Base-by-base conservation (phyloP, 495 filamentous ascomycete genomes). In the Aspergillus nanangensis region DNA sequence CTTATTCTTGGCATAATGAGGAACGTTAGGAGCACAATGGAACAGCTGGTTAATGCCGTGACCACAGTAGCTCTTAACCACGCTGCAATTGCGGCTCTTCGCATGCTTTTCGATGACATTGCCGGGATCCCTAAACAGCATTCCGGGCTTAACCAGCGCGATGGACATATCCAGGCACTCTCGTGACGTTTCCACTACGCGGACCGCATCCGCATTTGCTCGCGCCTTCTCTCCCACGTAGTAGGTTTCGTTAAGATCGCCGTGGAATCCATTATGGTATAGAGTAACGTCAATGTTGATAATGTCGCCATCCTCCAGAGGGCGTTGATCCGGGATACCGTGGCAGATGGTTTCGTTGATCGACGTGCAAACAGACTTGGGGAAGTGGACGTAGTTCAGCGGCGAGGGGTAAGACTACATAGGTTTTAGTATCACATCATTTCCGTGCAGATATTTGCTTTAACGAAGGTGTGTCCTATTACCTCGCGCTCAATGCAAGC, bases 351-450 rank as follows among this genome's bases (percentile, higher is more conserved):
- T 84, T 68, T 99, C 93, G 72, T 99, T 99, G 48, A 86, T 60
- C 2, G 90, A 96, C 1, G 90, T 97, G 67, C 93, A 99, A 36
- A 96, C 83, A 1, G 93, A 99, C 74, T 99, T 99, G 45, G 93
- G 93, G 72, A 96, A 99, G 63, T 89, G 75, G 74, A 83, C 82
- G 65, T 99, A 99, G 72, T 99, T 99, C 8, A 99, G 69, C 2
- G 92, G 89, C 0, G 93, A 99, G 0, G 93, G 93, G 57, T 99
- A 99, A 10, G 90, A 87, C 93, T 97, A 41, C n/a, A 23, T 3
- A n/a, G 8, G 11, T 3, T 17, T 45, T 36, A 44, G 39, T 25
- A 34, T 41, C 39, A n/a, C 47, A 60, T 55, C 35, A 67, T 49
- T 22, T 4, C 15, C 19, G 1, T 20, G 11, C 27, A 15, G 3